These are phyloP conservation scores for Trematosphaeria pertusa DNA, from an alignment of 2,329 filamentous ascomycete genomes.

Conservation along the genomic window DNA sequence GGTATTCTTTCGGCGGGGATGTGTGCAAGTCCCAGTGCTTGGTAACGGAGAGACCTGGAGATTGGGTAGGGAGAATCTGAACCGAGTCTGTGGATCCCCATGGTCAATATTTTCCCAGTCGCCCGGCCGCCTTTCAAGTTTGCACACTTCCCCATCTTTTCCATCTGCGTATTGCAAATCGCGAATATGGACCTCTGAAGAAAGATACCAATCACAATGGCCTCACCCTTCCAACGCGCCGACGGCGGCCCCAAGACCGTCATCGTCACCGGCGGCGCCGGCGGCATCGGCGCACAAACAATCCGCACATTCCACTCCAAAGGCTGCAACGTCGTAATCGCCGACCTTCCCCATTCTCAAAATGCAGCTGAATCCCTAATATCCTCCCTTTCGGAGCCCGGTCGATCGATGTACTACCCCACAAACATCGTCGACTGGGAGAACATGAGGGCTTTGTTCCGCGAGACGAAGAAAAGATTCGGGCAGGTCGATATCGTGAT, in stretches of 20 bases:
- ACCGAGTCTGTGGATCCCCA: too few species aligned
- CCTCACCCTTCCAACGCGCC: constrained; percentile 12
- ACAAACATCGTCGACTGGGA: constrained; percentile 48
- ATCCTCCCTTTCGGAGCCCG: constrained; percentile 29
- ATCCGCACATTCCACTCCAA: constrained; percentile 44
- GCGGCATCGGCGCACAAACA: constrained; percentile 53
- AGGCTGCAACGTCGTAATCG: constrained; percentile 51
- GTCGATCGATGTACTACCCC: constrained; percentile 44
- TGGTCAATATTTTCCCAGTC: too few species aligned
- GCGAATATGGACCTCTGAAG: too few species aligned
- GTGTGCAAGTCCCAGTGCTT: too few species aligned
- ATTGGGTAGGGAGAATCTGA: too few species aligned
- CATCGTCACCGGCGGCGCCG: constrained; percentile 51
- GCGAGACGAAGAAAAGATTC: constrained; percentile 39
- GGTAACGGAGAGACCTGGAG: too few species aligned
- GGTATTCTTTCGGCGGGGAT: too few species aligned
- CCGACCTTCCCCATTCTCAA: constrained; percentile 38
- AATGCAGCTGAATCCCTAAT: constrained; percentile 39
- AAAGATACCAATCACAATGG: too few species aligned
- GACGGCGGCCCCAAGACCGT: constrained; percentile 43
- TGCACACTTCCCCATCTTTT: too few species aligned
- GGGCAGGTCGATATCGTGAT: constrained; percentile 50
- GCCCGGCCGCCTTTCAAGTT: too few species aligned
- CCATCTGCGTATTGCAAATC: too few species aligned
- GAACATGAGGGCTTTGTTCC: constrained; percentile 46